phyloP scores from a whole-genome alignment of 2,329 filamentous ascomycete species.

The Dothiorella sarmentorum region DNA sequence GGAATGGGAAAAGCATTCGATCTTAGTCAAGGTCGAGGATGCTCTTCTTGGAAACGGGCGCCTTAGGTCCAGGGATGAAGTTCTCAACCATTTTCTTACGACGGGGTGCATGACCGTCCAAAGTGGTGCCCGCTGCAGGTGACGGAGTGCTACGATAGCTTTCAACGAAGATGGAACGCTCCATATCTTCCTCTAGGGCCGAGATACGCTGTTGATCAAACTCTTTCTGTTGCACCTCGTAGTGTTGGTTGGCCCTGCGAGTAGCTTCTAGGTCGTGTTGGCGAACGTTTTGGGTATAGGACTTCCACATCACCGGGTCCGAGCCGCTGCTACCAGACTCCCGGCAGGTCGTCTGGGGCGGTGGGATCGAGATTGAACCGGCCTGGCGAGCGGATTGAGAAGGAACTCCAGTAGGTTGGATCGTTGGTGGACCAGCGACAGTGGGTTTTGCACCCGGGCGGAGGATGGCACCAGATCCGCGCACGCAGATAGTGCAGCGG shows the following conservation, averaged over 20 bases:
- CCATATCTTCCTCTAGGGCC: background rate
- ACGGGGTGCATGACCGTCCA: background rate
- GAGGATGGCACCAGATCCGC: background rate
- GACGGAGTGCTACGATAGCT: background rate
- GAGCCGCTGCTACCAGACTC: background rate
- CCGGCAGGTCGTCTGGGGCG: background rate
- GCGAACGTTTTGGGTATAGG: background rate
- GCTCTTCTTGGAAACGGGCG: background rate
- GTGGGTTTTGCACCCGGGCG: background rate
- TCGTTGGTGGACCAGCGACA: background rate
- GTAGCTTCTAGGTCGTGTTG: background rate
- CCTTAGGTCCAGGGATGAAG: background rate
- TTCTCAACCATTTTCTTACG: background rate
- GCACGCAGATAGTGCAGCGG: slow-evolving; percentile 6
- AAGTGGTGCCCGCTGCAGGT: background rate
- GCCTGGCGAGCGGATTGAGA: background rate
- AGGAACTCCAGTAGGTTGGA: no score
- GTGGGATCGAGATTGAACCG: background rate
- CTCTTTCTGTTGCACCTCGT: background rate
- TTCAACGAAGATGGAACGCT: background rate
- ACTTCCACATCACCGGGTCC: background rate
- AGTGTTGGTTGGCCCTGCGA: background rate
- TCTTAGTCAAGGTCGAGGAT: background rate
- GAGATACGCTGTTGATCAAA: background rate
- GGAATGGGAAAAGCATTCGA: background rate